Base-by-base conservation (phyloP, 2,329 filamentous ascomycete species). In the Sporothrix curviconia region DNA sequence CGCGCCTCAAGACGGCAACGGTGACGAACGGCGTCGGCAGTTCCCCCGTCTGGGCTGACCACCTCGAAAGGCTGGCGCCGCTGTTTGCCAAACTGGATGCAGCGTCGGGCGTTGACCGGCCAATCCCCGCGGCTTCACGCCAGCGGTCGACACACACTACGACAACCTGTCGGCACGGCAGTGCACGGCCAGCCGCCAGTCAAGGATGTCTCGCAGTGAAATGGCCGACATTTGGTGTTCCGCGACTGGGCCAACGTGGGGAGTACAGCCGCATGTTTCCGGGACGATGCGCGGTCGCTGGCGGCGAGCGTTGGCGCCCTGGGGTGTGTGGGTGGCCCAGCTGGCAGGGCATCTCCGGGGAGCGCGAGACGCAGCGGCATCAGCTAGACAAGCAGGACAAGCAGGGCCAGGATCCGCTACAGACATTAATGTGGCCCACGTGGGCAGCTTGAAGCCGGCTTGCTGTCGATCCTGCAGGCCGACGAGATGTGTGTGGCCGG, bases 401-500 rank as follows among this genome's bases (percentile, higher is more conserved):
- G 0, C 17, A 15, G 4, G 4, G 46, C n/a, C 15, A 15, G 34
- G 2, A 19, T 54, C 66, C 77, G 2, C 9, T 92, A 90, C 67
- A 72, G 83, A 43, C 89, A 94, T n/a, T 66, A 92, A 92, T 62
- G 78, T 94, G 37, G 89, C 88, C 2, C 89, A 95, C 65, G 90
- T 94, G 64, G 90, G 89, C 3, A 86, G 82, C 3, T 66, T 92
- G 7, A 83, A 85, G 11, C 73, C n/a, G n/a, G 83, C 2, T 65
- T 92, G 7, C 73, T 94, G 22, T 82, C 82, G 2, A 78, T 92
- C 15, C 67, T 94, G 66, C 89, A 92, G 71, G 66, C 87, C 1
- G 84, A 90, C 22, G 69, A 76, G 54, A 92, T 92, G 88, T n/a
- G 83, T 90, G 1, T 92, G 89, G 89, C 89, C 89, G 0, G 89